These are phyloP conservation scores for Acephala macrosclerotiorum DNA, from an alignment of 2,329 filamentous ascomycete species.

Conservation along the genomic window DNA sequence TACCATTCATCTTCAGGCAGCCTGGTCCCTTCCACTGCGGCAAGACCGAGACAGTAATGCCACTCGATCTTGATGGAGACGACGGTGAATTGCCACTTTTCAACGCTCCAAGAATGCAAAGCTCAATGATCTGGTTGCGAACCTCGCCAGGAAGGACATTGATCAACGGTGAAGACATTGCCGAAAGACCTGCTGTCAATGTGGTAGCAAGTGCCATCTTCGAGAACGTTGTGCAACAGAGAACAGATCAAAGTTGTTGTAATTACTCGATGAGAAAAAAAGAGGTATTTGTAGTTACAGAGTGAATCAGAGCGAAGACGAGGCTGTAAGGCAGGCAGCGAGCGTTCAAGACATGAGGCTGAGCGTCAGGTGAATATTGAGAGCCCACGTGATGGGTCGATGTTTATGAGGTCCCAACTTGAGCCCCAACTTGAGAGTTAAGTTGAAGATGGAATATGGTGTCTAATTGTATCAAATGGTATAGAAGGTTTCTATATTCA, in stretches of 20 bases:
- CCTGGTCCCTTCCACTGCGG: slow-evolving; percentile 19
- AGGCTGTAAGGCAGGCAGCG: neutral
- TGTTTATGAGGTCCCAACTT: neutral
- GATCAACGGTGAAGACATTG: neutral
- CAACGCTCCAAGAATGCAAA: slow-evolving; percentile 23
- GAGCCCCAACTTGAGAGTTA: neutral
- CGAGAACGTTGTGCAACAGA: neutral
- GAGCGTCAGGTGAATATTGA: neutral
- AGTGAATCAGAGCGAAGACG: neutral
- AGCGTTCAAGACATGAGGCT: neutral
- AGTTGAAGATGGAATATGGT: neutral
- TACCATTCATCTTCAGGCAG: slow-evolving; percentile 18
- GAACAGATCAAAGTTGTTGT: neutral
- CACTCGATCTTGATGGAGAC: neutral
- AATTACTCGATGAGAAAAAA: neutral
- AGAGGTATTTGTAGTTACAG: neutral
- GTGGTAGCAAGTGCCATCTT: neutral
- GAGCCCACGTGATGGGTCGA: neutral
- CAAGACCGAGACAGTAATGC: slow-evolving; percentile 11
- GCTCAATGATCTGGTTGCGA: slow-evolving; percentile 25
- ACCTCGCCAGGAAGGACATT: slow-evolving; percentile 25
- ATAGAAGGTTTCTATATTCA: too few relatives aligned
- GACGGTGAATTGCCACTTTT: neutral
- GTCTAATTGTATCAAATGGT: neutral
- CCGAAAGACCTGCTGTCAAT: neutral